Percentiles rank a stretch among this genome's conserved stretches.
Evolutionary conservation across 1,284 basidiomycete genomes (phyloP).

Genomic region (Somion occarium): DNA sequence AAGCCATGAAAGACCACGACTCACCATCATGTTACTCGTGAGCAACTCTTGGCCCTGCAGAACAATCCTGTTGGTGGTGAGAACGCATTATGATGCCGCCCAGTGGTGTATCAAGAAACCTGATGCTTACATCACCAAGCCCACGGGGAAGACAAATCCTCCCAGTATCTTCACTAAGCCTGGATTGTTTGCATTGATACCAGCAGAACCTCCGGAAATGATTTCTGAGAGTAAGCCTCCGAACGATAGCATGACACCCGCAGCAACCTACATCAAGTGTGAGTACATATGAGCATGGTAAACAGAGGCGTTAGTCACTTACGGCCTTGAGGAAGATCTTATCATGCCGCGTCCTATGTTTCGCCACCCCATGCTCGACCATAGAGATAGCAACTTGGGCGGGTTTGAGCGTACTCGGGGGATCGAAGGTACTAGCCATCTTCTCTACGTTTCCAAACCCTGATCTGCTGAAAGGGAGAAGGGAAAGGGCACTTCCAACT

Average conservation of each 20-base stretch:
- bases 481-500: no score
- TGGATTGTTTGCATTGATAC: conserved; percentile 48
- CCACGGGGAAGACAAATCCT: conserved; percentile 69
- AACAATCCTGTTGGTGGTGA: conserved; percentile 50
- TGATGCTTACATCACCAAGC: conserved; percentile 60
- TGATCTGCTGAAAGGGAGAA: no score
- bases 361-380: conserved; percentile 51
- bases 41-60: conserved; percentile 66
- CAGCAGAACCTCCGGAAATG: conserved; percentile 52
- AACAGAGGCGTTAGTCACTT: conserved; percentile 20
- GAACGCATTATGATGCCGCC: no score
- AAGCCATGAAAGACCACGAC: conserved; percentile 11
- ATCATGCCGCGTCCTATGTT: conserved; percentile 59
- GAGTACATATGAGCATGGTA: background rate
- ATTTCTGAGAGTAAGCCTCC: conserved; percentile 64
- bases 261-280: conserved; percentile 44
- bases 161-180: conserved; percentile 62
- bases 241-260: conserved; percentile 68
- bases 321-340: conserved; percentile 65
- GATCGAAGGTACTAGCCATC: conserved; percentile 21
- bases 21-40: conserved; percentile 75
- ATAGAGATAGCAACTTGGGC: conserved; percentile 53
- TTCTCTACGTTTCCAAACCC: background rate
- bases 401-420: conserved; percentile 55
- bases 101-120: conserved; percentile 3